Conservation (phyloP, 352 stramenopile species). For the Saprolegnia parasitica region DNA sequence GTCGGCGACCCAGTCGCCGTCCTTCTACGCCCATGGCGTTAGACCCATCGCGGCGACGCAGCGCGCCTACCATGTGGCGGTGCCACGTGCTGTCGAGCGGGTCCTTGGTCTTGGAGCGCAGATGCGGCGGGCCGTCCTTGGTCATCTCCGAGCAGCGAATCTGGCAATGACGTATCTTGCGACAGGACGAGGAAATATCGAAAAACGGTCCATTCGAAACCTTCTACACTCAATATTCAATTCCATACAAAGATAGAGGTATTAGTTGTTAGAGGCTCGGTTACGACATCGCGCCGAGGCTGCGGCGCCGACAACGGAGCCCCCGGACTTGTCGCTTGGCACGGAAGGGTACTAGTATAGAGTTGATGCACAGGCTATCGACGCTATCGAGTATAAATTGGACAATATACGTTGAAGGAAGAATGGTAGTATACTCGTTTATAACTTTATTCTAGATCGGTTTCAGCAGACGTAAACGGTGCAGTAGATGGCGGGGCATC, state of each 20-base stretch:
- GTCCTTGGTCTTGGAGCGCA: constrained; percentile 36
- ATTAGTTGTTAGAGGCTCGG: neutral
- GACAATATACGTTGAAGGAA: too few relatives aligned
- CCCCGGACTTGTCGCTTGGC: too few relatives aligned
- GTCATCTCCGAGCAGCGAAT: neutral
- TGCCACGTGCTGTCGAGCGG: constrained; percentile 83
- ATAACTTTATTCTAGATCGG: too few relatives aligned
- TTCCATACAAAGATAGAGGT: neutral
- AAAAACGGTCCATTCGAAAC: neutral
- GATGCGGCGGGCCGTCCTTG: neutral
- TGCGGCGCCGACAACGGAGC: too few relatives aligned
- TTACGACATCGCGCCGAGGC: too few relatives aligned
- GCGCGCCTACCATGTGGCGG: constrained; percentile 61
- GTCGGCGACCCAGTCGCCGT: constrained; percentile 82
- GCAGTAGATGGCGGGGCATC: neutral
- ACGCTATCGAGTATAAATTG: too few relatives aligned
- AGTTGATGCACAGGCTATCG: too few relatives aligned
- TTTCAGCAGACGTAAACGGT: too few relatives aligned
- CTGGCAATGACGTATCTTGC: neutral
- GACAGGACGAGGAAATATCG: neutral
- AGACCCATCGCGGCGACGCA: neutral
- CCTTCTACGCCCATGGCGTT: constrained; percentile 38
- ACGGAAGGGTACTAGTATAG: too few relatives aligned
- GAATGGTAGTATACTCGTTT: too few relatives aligned
- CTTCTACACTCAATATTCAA: neutral